Evolutionary conservation across 108 stramenopile species (phyloP).

Genomic region (Skeletonema menzelii): DNA sequence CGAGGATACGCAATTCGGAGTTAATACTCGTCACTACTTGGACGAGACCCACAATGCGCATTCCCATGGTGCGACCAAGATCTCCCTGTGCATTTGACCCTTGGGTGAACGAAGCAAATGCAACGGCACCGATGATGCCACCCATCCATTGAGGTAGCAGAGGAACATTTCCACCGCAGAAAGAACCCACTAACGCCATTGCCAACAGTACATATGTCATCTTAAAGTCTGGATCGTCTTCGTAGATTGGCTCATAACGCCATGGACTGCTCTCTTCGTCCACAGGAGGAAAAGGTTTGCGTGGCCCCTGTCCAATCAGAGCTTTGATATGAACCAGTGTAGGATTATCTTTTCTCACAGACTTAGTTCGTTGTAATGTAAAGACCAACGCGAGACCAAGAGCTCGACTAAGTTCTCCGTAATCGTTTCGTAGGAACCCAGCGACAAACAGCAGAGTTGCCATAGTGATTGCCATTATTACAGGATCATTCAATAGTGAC

Average conservation of each 20-base stretch:
- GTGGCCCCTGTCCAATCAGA: slow-evolving; percentile 48
- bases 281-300: slow-evolving; percentile 73
- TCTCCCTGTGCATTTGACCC: slow-evolving; percentile 66
- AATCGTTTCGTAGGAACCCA: slow-evolving; percentile 65
- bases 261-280: slow-evolving; percentile 61
- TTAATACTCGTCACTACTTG: slow-evolving; percentile 65
- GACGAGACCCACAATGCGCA: slow-evolving; percentile 70
- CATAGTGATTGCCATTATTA: slow-evolving; percentile 23
- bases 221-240: slow-evolving; percentile 72
- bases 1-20: slow-evolving; percentile 59
- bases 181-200: slow-evolving; percentile 74
- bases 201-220: slow-evolving; percentile 69
- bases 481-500: slow-evolving; percentile 46
- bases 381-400: slow-evolving; percentile 69
- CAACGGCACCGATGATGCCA: slow-evolving; percentile 61
- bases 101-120: slow-evolving; percentile 63
- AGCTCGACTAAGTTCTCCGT: slow-evolving; percentile 75
- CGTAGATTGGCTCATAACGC: slow-evolving; percentile 47
- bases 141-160: slow-evolving; percentile 84
- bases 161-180: slow-evolving; percentile 80
- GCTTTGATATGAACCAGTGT: slow-evolving; percentile 69
- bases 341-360: slow-evolving; percentile 66
- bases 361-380: slow-evolving; percentile 50
- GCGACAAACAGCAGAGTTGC: slow-evolving; percentile 42
- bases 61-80: slow-evolving; percentile 74